Percentiles rank a stretch among this genome's conserved stretches.
These are phyloP conservation scores for Pseudoturritis turrita DNA, from an alignment of 345 rosid genomes.

Conservation along the genomic window DNA sequence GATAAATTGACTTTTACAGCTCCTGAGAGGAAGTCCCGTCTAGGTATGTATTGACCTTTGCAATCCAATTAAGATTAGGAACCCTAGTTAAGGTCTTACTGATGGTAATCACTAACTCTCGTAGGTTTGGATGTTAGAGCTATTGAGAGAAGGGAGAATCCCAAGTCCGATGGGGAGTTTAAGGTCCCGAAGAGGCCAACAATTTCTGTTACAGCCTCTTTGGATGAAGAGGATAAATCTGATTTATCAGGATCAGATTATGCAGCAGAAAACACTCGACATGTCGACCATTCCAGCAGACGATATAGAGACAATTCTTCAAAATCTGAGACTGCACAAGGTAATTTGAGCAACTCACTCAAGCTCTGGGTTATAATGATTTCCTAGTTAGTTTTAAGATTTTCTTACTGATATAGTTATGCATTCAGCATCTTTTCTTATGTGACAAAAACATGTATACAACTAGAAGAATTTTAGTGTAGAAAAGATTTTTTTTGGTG, in stretches of 20 bases:
- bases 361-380: neutral
- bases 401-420: neutral
- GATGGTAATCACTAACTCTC: neutral
- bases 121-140: constrained; percentile 45
- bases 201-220: constrained; percentile 44
- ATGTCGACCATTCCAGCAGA: constrained; percentile 38
- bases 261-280: constrained; percentile 26
- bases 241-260: constrained; percentile 24
- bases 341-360: constrained; percentile 21
- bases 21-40: constrained; percentile 44
- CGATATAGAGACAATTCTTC: constrained; percentile 49
- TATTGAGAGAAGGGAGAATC: constrained; percentile 43
- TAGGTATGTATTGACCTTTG: constrained; percentile 34
- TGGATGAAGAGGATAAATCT: constrained; percentile 54
- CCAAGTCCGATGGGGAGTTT: constrained; percentile 39
- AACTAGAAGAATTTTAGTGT: neutral
- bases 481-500: neutral
- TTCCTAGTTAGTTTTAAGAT: neutral
- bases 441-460: neutral
- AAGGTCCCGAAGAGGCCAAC: constrained; percentile 55
- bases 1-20: constrained; percentile 52
- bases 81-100: too few relatives aligned
- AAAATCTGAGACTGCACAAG: constrained; percentile 29
- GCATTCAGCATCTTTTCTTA: neutral
- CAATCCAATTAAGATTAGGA: neutral